These are phyloP conservation scores for Colletotrichum orchidophilum DNA, from an alignment of 2,329 filamentous ascomycete species.

Conservation along the genomic window DNA sequence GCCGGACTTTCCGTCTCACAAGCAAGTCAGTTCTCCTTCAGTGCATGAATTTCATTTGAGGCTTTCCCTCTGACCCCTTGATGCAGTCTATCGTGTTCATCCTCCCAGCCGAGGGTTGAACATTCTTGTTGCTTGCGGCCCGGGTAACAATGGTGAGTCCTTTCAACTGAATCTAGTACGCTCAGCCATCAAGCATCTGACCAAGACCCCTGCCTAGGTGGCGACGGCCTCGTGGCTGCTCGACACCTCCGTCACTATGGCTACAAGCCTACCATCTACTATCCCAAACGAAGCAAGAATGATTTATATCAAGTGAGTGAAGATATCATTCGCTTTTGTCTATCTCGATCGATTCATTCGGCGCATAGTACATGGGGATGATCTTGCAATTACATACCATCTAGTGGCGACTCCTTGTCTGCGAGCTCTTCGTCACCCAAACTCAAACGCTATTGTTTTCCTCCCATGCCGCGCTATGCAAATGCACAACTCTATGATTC, in stretches of 20 bases:
- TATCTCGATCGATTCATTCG: slow-evolving; percentile 16
- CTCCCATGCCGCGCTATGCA: slow-evolving; percentile 23
- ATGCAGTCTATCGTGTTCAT: slow-evolving; percentile 84
- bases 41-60: no score
- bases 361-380: slow-evolving; percentile 15
- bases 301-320: slow-evolving; percentile 81
- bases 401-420: slow-evolving; percentile 24
- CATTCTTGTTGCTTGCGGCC: slow-evolving; percentile 90
- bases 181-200: slow-evolving; percentile 23
- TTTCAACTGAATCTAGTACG: neutral
- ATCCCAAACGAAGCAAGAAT: slow-evolving; percentile 90
- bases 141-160: slow-evolving; percentile 72
- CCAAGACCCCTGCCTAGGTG: slow-evolving; percentile 63
- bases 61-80: neutral
- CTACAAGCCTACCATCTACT: slow-evolving; percentile 89
- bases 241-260: slow-evolving; percentile 92
- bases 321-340: slow-evolving; percentile 15
- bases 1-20: slow-evolving; percentile 94
- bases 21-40: slow-evolving; percentile 65
- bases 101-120: slow-evolving; percentile 76
- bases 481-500: slow-evolving; percentile 3
- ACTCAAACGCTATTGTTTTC: neutral
- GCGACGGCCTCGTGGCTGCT: slow-evolving; percentile 93
- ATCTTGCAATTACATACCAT: neutral
- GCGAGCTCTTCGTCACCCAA: neutral